Conservation (phyloP, 106 monocot genomes). For the Allium cepa region DNA sequence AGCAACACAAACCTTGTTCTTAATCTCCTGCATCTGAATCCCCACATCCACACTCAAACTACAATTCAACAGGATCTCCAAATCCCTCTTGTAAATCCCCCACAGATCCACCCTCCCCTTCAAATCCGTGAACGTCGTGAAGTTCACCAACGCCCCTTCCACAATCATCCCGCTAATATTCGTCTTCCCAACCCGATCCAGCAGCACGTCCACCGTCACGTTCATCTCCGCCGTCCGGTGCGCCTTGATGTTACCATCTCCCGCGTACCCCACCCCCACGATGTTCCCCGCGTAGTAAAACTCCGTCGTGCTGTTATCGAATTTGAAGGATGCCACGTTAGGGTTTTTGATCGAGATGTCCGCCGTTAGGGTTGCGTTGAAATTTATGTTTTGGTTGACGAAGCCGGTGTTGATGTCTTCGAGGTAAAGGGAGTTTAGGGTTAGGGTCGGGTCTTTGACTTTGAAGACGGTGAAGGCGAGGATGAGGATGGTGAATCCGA, state of each 20-base stretch:
- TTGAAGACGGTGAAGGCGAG: constrained; percentile 67
- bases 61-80: constrained; percentile 51
- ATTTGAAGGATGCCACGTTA: constrained; percentile 66
- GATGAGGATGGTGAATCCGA: constrained; percentile 47
- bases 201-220: constrained; percentile 58
- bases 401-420: constrained; percentile 6
- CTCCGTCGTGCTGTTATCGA: constrained; percentile 53
- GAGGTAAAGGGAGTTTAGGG: constrained; percentile 36
- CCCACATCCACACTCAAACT: constrained; percentile 27
- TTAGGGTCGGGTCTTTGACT: constrained; percentile 43
- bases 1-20: constrained; percentile 16
- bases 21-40: neutral
- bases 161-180: constrained; percentile 5
- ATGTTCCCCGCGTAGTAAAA: constrained; percentile 40
- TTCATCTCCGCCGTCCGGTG: constrained; percentile 51
- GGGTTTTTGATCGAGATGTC: constrained; percentile 73
- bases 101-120: constrained; percentile 46
- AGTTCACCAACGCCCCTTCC: constrained; percentile 12
- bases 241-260: constrained; percentile 33
- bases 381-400: constrained; percentile 1
- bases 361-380: constrained; percentile 51
- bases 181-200: constrained; percentile 14
- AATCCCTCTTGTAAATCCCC: constrained; percentile 49
- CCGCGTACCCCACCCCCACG: constrained; percentile 58
- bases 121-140: constrained; percentile 58